phyloP scores from a whole-genome alignment of 2,329 filamentous ascomycete genomes.

The Colletotrichum lindemuthianum region DNA sequence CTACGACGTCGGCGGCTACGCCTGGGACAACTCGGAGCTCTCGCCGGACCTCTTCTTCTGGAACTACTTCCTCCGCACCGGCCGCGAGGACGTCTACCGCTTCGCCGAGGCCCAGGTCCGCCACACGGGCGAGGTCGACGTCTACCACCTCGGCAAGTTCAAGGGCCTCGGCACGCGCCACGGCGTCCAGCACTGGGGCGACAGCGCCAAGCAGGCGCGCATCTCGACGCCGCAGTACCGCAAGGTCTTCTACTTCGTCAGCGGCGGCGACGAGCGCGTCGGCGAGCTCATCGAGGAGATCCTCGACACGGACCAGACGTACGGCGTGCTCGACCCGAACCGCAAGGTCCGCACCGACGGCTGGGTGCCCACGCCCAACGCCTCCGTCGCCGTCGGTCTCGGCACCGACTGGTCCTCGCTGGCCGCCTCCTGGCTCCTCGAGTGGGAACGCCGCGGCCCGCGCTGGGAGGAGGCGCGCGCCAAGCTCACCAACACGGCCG shows the following conservation, averaged over 20 bases:
- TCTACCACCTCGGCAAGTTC: constrained; percentile 67
- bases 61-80: constrained; percentile 70
- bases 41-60: constrained; percentile 72
- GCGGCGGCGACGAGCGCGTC: constrained; percentile 66
- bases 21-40: constrained; percentile 73
- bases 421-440: constrained; percentile 46
- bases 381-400: constrained; percentile 52
- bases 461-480: constrained; percentile 61
- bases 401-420: neutral
- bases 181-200: constrained; percentile 69
- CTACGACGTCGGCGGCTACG: constrained; percentile 71
- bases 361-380: constrained; percentile 54
- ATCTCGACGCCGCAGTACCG: constrained; percentile 68
- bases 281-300: constrained; percentile 64
- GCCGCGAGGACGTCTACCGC: constrained; percentile 65
- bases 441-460: constrained; percentile 66
- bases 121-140: constrained; percentile 70
- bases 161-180: constrained; percentile 71
- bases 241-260: constrained; percentile 64
- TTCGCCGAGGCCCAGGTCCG: constrained; percentile 68
- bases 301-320: constrained; percentile 63
- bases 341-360: constrained; percentile 67
- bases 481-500: constrained; percentile 60
- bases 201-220: constrained; percentile 70
- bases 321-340: constrained; percentile 63